These are phyloP conservation scores for Tylopilus felleus DNA, from an alignment of 768 basidiomycete genomes.

Conservation along the genomic window DNA sequence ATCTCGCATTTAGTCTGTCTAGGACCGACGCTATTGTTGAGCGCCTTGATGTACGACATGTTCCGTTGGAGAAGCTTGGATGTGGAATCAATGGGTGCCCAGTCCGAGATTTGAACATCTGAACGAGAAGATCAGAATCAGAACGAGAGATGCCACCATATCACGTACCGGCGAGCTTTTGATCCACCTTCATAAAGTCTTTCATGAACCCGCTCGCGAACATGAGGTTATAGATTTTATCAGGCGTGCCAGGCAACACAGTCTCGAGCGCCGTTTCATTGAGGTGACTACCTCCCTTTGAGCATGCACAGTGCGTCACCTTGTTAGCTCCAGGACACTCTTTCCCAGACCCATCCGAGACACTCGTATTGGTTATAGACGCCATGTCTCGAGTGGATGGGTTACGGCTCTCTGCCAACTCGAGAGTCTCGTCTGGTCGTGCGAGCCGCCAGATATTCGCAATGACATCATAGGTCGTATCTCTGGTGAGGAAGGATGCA, in stretches of 20 bases:
- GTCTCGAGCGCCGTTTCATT: conserved; percentile 72
- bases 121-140: background rate
- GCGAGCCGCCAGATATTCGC: conserved; percentile 93
- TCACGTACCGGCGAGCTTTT: conserved; percentile 78
- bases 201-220: conserved; percentile 96
- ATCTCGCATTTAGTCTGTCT: conserved; percentile 96
- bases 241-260: conserved; percentile 85
- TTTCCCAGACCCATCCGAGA: conserved; percentile 15
- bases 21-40: conserved; percentile 85
- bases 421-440: conserved; percentile 58
- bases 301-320: conserved; percentile 73
- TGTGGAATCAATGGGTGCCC: conserved; percentile 65
- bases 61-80: conserved; percentile 76
- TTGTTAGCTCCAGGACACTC: conserved; percentile 35
- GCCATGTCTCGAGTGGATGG: conserved; percentile 18
- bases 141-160: too few relatives aligned
- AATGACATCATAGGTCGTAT: conserved; percentile 95
- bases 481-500: conserved; percentile 93
- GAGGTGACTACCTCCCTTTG: conserved; percentile 65
- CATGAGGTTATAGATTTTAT: conserved; percentile 93
- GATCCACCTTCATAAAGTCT: conserved; percentile 86
- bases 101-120: conserved; percentile 97
- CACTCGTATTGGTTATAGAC: conserved; percentile 11
- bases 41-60: conserved; percentile 95
- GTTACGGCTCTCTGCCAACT: conserved; percentile 14